Percentiles rank a stretch among this genome's conserved stretches.
phyloP scores from a whole-genome alignment of 2,329 filamentous ascomycete genomes.

The Sarocladiaceae sp. region DNA sequence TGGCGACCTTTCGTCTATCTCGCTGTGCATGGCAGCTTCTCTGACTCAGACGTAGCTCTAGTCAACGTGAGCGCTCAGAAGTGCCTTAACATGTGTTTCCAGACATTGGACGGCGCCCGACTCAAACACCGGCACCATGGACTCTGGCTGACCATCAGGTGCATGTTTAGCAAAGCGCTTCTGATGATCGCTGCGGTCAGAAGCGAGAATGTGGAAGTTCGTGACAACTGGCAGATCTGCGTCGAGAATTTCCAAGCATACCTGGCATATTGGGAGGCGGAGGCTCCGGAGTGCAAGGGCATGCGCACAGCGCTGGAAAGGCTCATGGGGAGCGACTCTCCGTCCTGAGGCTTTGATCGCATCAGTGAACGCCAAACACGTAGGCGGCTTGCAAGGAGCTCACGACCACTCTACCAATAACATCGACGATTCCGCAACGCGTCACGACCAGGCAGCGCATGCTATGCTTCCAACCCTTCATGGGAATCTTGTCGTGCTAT shows the following conservation, averaged over 20 bases:
- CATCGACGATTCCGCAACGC: no score
- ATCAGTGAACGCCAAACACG: no score
- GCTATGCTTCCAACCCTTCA: no score
- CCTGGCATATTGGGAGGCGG: not conserved
- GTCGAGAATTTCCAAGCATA: not conserved
- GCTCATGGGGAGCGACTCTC: not conserved
- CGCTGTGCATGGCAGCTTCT: not conserved
- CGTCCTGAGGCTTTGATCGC: not conserved
- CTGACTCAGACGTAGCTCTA: not conserved
- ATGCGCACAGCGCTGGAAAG: not conserved
- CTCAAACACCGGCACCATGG: not conserved
- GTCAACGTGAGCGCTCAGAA: not conserved
- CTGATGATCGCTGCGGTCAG: not conserved
- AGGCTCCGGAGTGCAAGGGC: not conserved
- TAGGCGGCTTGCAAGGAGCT: no score
- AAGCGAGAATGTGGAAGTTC: not conserved
- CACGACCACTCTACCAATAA: no score
- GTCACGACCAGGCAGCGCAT: no score
- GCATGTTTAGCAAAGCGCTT: not conserved
- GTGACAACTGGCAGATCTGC: not conserved
- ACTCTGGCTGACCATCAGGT: not conserved
- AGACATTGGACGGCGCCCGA: not conserved
- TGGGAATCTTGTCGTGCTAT: no score
- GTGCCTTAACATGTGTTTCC: not conserved
- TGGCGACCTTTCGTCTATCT: slow-evolving; percentile 2